Conservation (phyloP, 2,329 filamentous ascomycete species). For the Huntiella savannae region DNA sequence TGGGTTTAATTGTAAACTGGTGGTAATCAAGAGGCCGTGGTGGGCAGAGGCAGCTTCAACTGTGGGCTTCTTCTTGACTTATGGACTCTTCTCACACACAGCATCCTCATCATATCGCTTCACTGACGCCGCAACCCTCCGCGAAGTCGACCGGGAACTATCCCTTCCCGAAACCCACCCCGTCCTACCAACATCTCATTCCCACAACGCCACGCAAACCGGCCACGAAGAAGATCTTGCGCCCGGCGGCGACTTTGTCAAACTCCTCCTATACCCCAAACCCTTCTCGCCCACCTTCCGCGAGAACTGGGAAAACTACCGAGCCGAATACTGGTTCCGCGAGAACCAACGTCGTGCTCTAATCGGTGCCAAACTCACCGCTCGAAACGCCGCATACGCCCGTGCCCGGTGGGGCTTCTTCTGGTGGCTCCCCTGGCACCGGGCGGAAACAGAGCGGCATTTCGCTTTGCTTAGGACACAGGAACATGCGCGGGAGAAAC, state of each 20-base stretch:
- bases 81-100: slow-evolving; percentile 48
- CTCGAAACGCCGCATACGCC: slow-evolving; percentile 47
- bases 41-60: slow-evolving; percentile 60
- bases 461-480: slow-evolving; percentile 9
- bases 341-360: slow-evolving; percentile 77
- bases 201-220: slow-evolving; percentile 13
- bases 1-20: slow-evolving; percentile 89
- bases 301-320: slow-evolving; percentile 92
- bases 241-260: slow-evolving; percentile 77
- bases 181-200: slow-evolving; percentile 15
- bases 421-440: slow-evolving; percentile 66
- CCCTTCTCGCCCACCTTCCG: slow-evolving; percentile 87
- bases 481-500: background rate
- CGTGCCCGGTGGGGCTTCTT: slow-evolving; percentile 53
- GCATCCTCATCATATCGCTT: slow-evolving; percentile 55
- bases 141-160: slow-evolving; percentile 40
- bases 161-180: slow-evolving; percentile 26
- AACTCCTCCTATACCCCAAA: slow-evolving; percentile 77
- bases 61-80: slow-evolving; percentile 59
- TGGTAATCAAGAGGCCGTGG: slow-evolving; percentile 68
- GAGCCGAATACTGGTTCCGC: slow-evolving; percentile 88
- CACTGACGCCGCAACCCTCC: slow-evolving; percentile 45
- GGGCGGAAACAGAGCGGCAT: slow-evolving; percentile 18
- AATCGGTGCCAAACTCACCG: slow-evolving; percentile 49
- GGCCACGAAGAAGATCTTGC: slow-evolving; percentile 80